A percentile compares a stretch with the other conserved stretches of the same genome.
phyloP scores from a whole-genome alignment of 768 basidiomycete genomes.

The Lactarius indigo region DNA sequence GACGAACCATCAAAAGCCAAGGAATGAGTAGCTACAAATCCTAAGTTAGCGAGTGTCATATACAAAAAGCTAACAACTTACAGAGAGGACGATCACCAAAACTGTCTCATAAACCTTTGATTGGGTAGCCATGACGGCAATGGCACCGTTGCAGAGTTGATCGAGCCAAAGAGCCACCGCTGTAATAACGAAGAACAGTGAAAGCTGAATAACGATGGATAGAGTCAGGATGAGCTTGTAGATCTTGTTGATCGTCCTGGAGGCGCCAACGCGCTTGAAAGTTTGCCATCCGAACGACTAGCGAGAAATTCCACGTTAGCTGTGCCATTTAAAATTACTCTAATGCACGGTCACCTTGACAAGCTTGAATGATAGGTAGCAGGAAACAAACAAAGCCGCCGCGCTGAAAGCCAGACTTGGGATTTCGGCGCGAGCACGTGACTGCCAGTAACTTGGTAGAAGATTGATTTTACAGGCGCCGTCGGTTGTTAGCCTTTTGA shows the following conservation, averaged over 20 bases:
- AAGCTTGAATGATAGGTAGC: slow-evolving; percentile 67
- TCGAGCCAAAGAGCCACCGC: slow-evolving; percentile 76
- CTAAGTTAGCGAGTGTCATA: slow-evolving; percentile 14
- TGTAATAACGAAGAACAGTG: slow-evolving; percentile 70
- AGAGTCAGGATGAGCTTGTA: slow-evolving; percentile 70
- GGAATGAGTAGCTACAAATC: slow-evolving; percentile 53
- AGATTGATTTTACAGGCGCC: slow-evolving; percentile 61
- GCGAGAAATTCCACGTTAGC: background rate
- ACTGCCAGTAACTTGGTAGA: slow-evolving; percentile 62
- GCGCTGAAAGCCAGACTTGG: slow-evolving; percentile 60
- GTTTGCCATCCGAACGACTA: slow-evolving; percentile 83
- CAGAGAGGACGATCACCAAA: slow-evolving; percentile 53
- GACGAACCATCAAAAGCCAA: slow-evolving; percentile 59
- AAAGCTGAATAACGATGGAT: slow-evolving; percentile 72
- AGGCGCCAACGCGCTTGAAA: slow-evolving; percentile 82
- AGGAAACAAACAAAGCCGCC: slow-evolving; percentile 55
- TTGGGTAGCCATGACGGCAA: slow-evolving; percentile 49
- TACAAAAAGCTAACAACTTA: slow-evolving; percentile 37
- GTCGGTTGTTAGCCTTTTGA: slow-evolving; percentile 52
- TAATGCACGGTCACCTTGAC: slow-evolving; percentile 50
- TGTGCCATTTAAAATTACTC: background rate
- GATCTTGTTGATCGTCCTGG: slow-evolving; percentile 63
- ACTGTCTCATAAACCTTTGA: slow-evolving; percentile 51
- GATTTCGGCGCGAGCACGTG: slow-evolving; percentile 58
- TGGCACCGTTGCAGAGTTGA: slow-evolving; percentile 63